Evolutionary conservation across 2,329 filamentous ascomycete species (phyloP).

Genomic region (Colletotrichum navitas): DNA sequence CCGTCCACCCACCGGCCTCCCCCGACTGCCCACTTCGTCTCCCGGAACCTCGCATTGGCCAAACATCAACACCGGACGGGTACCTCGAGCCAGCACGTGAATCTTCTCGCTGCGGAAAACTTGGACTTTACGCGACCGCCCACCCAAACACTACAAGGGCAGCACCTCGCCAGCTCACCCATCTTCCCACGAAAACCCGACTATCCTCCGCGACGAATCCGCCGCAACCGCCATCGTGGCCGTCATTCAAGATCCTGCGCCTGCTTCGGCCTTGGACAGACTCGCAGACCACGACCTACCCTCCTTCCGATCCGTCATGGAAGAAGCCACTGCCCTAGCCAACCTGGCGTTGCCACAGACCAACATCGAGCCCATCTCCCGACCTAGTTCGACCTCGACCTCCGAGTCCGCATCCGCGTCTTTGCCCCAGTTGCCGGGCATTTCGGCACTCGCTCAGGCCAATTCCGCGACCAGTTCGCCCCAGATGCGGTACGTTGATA

Average conservation of each 20-base stretch:
- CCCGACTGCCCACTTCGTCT: slow-evolving; percentile 11
- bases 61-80: slow-evolving; percentile 12
- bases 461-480: slow-evolving; percentile 56
- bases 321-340: slow-evolving; percentile 53
- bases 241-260: slow-evolving; percentile 26
- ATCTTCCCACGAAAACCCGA: slow-evolving; percentile 4
- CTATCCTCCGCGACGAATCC: slow-evolving; percentile 5
- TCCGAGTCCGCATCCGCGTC: slow-evolving; percentile 47
- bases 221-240: slow-evolving; percentile 29
- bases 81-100: slow-evolving; percentile 12
- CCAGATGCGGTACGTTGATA: slow-evolving; percentile 60
- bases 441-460: slow-evolving; percentile 59
- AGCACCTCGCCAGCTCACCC: neutral
- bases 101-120: slow-evolving; percentile 4
- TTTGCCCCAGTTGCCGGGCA: slow-evolving; percentile 60
- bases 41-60: slow-evolving; percentile 18
- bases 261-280: slow-evolving; percentile 24
- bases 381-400: slow-evolving; percentile 63
- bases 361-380: slow-evolving; percentile 58
- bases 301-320: slow-evolving; percentile 54
- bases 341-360: slow-evolving; percentile 47
- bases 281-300: slow-evolving; percentile 14
- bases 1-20: slow-evolving; percentile 1
- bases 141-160: slow-evolving; percentile 9
- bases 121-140: slow-evolving; percentile 14